Evolutionary conservation across 306 rosid species (phyloP), one percentile per base, ranked within the genome.

Genomic region (Sicyos edulis): DNA sequence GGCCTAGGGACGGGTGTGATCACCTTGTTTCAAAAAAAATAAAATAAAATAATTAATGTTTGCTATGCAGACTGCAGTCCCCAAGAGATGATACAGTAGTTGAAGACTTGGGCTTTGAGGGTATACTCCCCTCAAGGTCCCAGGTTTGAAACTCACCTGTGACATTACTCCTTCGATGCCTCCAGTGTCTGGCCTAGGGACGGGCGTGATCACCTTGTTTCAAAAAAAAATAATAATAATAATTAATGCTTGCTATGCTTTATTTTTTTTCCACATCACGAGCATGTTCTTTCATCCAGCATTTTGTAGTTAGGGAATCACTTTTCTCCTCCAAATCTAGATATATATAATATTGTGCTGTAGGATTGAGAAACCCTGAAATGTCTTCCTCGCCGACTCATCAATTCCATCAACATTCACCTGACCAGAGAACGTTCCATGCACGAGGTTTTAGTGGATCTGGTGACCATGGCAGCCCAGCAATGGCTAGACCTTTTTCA

Each of bases 281-380:
- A 3, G 17, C 11, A 45, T 10, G 52, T 44, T 40, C 49, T 42
- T 19, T 66, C 29, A 47, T 37, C 70, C 53, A 19, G 12, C 70
- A 5, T 40, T 16, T 40, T 9, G 37, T 45, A 19, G 37, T 45
- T 66, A 13, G 34, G 11, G 55, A 61, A 50, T 77, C 74, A 19
- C 53, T 65, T 72, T 78, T 73, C 37, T 44, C 19, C 75, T 78
- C 78, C 69, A 54, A 56, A 32, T 74, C 63, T 65, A 79, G 49
- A 51, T 51, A 51, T 51, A 16, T 52, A 52, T 52, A 16, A 52
- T 47, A 20, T 47, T 44, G 56, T 67, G 72, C 76, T 78, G 83
- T 81, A 85, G 96, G 76, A 78, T 69, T 83, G 61, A 70, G 79
- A 77, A 80, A 83, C 78, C 62, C 82, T 40, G 86, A 74, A 77